Conservation (phyloP, 169 alveolate species). For the Amoebophrya sp. region DNA sequence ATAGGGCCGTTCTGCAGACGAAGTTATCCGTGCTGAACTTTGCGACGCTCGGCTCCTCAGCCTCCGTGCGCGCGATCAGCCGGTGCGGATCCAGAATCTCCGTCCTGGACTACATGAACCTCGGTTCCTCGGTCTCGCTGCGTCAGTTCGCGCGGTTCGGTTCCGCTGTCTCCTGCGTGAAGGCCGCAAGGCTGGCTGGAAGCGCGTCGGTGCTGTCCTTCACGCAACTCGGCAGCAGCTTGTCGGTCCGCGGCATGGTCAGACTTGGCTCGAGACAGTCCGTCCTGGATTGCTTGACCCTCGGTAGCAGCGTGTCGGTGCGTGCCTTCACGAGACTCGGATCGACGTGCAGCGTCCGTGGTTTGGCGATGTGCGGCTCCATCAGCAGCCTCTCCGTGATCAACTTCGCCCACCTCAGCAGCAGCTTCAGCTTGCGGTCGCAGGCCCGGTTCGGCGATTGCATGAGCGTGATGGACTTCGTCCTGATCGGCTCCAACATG, state of each 20-base stretch:
- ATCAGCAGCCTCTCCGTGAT: not conserved
- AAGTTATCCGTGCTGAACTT: not conserved
- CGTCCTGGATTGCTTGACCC: too few species aligned
- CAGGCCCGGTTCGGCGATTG: not conserved
- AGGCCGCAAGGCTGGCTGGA: not conserved
- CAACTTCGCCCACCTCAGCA: not conserved
- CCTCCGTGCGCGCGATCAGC: too few species aligned
- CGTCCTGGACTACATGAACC: not conserved
- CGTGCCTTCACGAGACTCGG: not conserved
- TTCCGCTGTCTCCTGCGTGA: not conserved
- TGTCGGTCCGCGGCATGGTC: not conserved
- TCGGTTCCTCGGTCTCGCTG: conserved; percentile 23
- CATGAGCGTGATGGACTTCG: not conserved
- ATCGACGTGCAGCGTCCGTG: not conserved
- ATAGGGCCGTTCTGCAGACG: not conserved
- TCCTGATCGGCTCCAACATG: not conserved
- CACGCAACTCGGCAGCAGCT: too few species aligned
- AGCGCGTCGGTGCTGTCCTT: not conserved
- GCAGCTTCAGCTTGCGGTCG: not conserved
- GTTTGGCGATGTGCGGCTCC: not conserved
- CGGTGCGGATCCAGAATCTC: too few species aligned
- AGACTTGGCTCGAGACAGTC: conserved; percentile 15
- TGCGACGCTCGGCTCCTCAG: too few species aligned
- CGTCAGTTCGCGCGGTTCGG: not conserved
- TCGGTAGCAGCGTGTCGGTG: not conserved